These are phyloP conservation scores for Pisolithus microcarpus DNA, from an alignment of 768 basidiomycete species.

Conservation along the genomic window DNA sequence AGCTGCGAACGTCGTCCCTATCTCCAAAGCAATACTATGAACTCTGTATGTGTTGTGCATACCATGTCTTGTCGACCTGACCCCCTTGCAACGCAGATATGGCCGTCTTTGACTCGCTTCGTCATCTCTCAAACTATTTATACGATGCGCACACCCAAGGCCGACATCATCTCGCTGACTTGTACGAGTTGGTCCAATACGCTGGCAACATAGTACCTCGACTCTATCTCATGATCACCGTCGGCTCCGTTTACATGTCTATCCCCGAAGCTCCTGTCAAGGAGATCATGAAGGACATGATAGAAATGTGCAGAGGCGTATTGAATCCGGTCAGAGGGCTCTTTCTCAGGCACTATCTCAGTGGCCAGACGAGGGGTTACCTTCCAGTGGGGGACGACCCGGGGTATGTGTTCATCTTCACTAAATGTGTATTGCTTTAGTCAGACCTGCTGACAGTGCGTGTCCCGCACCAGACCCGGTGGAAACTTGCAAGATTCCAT, in stretches of 20 bases:
- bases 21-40: slow-evolving; percentile 99
- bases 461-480: slow-evolving; percentile 45
- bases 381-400: slow-evolving; percentile 80
- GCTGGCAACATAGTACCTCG: slow-evolving; percentile 94
- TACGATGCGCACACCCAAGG: slow-evolving; percentile 91
- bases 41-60: slow-evolving; percentile 56
- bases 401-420: slow-evolving; percentile 48
- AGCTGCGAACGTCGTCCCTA: slow-evolving; percentile 86
- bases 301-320: slow-evolving; percentile 98
- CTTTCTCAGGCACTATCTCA: slow-evolving; percentile 93
- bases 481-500: slow-evolving; percentile 95
- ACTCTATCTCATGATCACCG: slow-evolving; percentile 97
- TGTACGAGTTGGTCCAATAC: slow-evolving; percentile 99
- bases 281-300: slow-evolving; percentile 99
- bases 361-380: slow-evolving; percentile 93
- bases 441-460: slow-evolving; percentile 1
- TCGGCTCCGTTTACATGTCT: slow-evolving; percentile 99
- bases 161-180: slow-evolving; percentile 92
- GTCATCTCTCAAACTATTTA: slow-evolving; percentile 92
- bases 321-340: slow-evolving; percentile 95
- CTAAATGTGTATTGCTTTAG: neutral
- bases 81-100: slow-evolving; percentile 54
- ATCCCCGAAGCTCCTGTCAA: slow-evolving; percentile 94
- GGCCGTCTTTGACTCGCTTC: slow-evolving; percentile 95
- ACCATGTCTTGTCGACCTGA: neutral